These are phyloP conservation scores for Theobroma grandiflorum DNA, from an alignment of 441 rosid genomes.

Conservation along the genomic window DNA sequence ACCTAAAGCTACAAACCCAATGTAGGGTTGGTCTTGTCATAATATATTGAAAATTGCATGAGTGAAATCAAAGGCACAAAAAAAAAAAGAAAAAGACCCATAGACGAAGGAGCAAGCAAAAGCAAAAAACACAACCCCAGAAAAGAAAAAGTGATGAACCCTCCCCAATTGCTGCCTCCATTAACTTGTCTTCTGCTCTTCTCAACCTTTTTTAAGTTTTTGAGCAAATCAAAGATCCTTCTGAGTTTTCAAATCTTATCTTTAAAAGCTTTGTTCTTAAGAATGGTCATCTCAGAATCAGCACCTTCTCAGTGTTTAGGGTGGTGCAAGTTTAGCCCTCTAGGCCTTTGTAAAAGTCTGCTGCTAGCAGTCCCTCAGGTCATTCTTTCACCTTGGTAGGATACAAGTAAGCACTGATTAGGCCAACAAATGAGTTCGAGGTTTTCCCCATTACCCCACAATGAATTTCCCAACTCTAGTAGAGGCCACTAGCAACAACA, in stretches of 20 bases:
- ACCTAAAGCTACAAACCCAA: constrained; percentile 5
- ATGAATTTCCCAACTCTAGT: not conserved
- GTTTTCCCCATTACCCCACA: not conserved
- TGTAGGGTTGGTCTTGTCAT: constrained; percentile 15
- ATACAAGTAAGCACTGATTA: too few species aligned
- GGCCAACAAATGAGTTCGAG: not conserved
- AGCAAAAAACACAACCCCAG: not conserved
- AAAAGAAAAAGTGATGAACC: not conserved
- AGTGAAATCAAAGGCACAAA: not conserved
- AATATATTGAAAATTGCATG: not conserved
- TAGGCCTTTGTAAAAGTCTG: not conserved
- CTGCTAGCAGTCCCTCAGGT: too few species aligned
- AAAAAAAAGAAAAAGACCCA: not conserved
- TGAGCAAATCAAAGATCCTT: not conserved
- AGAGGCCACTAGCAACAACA: not conserved
- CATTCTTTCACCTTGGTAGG: too few species aligned
- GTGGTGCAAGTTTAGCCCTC: not conserved
- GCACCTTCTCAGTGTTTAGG: not conserved
- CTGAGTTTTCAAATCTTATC: not conserved
- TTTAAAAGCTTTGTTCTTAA: not conserved
- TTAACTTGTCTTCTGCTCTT: too few species aligned
- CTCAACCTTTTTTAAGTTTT: too few species aligned
- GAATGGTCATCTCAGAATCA: not conserved
- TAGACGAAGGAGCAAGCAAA: not conserved
- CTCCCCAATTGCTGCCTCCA: not conserved